Conservation (phyloP, 2,329 filamentous ascomycete species). For the Ophiostoma tasmaniense region DNA sequence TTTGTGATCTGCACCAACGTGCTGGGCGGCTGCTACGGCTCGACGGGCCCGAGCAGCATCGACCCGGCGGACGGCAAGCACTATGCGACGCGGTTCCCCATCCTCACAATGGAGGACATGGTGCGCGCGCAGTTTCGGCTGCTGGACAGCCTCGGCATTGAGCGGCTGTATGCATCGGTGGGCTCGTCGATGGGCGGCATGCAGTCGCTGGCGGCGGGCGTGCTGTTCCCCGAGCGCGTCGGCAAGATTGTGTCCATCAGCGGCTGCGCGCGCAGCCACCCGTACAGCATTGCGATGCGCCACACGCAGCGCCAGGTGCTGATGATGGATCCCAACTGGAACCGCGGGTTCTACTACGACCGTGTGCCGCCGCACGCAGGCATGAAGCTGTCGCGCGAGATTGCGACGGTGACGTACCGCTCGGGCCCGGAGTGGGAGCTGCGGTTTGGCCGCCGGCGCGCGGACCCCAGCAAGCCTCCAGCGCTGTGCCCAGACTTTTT, state of each 20-base stretch:
- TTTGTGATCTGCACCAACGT: slow-evolving; percentile 96
- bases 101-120: slow-evolving; percentile 96
- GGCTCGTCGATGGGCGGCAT: slow-evolving; percentile 98
- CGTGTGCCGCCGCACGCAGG: slow-evolving; percentile 82
- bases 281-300: slow-evolving; percentile 97
- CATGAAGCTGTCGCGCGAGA: slow-evolving; percentile 96
- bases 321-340: slow-evolving; percentile 99
- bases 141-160: slow-evolving; percentile 67
- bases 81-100: slow-evolving; percentile 92
- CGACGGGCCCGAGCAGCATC: slow-evolving; percentile 78
- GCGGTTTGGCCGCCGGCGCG: slow-evolving; percentile 78
- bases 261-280: slow-evolving; percentile 88
- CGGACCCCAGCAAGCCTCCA: slow-evolving; percentile 76
- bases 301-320: slow-evolving; percentile 95
- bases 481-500: slow-evolving; percentile 96
- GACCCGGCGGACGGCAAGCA: slow-evolving; percentile 80
- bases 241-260: slow-evolving; percentile 79
- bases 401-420: slow-evolving; percentile 94
- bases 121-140: slow-evolving; percentile 89
- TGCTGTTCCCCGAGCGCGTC: slow-evolving; percentile 74
- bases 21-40: slow-evolving; percentile 90
- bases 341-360: slow-evolving; percentile 87
- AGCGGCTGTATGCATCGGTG: slow-evolving; percentile 80
- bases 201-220: slow-evolving; percentile 84
- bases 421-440: slow-evolving; percentile 97